These are phyloP conservation scores for Actinomortierella wolfii DNA, from an alignment of 371 early-diverging fungal species.

Conservation along the genomic window DNA sequence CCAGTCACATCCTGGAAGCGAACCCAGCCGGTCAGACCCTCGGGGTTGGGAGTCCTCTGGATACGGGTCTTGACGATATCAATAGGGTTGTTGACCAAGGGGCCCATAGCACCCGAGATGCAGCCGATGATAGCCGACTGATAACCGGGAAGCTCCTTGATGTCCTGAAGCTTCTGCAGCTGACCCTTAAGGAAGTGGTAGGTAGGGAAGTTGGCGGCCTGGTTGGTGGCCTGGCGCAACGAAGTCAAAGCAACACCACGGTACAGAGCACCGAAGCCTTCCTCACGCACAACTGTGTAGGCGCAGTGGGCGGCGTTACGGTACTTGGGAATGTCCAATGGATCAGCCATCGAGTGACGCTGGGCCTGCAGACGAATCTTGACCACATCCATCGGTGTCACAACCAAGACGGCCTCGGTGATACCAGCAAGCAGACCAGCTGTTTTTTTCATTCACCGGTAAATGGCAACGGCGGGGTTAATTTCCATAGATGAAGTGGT, in stretches of 20 bases:
- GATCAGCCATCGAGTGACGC: constrained; percentile 95
- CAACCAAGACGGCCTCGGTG: constrained; percentile 96
- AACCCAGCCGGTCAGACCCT: constrained; percentile 77
- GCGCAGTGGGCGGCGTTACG: constrained; percentile 94
- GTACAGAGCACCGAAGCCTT: constrained; percentile 90
- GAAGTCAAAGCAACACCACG: constrained; percentile 96
- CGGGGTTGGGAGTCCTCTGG: constrained; percentile 75
- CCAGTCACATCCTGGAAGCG: constrained; percentile 79
- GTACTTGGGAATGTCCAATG: constrained; percentile 96
- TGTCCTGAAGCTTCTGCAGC: constrained; percentile 66
- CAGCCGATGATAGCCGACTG: constrained; percentile 92
- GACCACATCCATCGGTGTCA: constrained; percentile 98
- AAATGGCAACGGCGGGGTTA: neutral
- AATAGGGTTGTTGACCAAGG: constrained; percentile 95
- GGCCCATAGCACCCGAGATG: constrained; percentile 96
- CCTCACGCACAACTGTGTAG: constrained; percentile 91
- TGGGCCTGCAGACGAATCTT: constrained; percentile 98
- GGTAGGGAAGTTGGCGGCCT: constrained; percentile 98
- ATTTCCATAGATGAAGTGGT: constrained; percentile 1
- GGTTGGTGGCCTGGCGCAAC: constrained; percentile 96
- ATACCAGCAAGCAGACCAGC: constrained; percentile 96
- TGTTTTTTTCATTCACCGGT: constrained; percentile 19
- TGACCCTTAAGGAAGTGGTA: constrained; percentile 91
- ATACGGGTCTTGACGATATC: constrained; percentile 99
- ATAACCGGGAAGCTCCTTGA: constrained; percentile 89